Base-by-base conservation (phyloP, 2,329 filamentous ascomycete species). In the Colletotrichum agaves region DNA sequence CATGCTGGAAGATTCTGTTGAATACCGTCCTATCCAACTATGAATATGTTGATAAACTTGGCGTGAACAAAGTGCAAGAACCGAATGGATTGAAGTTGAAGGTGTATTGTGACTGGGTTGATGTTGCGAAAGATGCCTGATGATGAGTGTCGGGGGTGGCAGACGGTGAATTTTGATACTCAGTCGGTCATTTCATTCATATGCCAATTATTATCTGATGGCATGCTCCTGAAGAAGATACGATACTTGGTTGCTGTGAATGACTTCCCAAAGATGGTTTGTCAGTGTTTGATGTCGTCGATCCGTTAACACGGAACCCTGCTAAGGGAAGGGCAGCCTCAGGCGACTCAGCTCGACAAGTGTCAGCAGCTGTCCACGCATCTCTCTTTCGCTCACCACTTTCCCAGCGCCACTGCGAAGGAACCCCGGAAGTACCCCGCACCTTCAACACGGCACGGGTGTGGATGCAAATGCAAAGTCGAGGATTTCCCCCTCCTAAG, bases 391-490 rank as follows among this genome's bases (percentile, higher is more conserved):
- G 7, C 12, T 35, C 44, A 37, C 21, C 19, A 44, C 21, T 35
- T 56, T 49, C 58, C n/a, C 19, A 39, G 21, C 63, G 47, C 63
- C 39, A 65, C 47, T 8, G 44, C 21, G n/a, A 49, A 47, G 17
- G 13, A 39, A n/a, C 63, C 58, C 57, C 31, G 11, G 50, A 56
- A 50, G 50, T 35, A 58, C 63, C 63, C 60, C 60, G 59, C 50
- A 56, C 50, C 12, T 33, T 3, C 3, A 11, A 12, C 35, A 61
- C 56, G 62, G 62, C 39, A 61, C 11, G 62, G 52, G 41, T 35
- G 47, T 55, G 41, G 47, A 31, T 19, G 56, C 47, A 53, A 41
- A 15, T 12, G 17, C 17, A 49, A 27, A 21, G 19, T 23, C 5
- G 23, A 31, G 27, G 47, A 37, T 35, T 53, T 52, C 19, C 50